A percentile compares a stretch with the other conserved stretches of the same genome.
phyloP scores from a whole-genome alignment of 2,329 filamentous ascomycete genomes.

The Trichoderma guizhouense region DNA sequence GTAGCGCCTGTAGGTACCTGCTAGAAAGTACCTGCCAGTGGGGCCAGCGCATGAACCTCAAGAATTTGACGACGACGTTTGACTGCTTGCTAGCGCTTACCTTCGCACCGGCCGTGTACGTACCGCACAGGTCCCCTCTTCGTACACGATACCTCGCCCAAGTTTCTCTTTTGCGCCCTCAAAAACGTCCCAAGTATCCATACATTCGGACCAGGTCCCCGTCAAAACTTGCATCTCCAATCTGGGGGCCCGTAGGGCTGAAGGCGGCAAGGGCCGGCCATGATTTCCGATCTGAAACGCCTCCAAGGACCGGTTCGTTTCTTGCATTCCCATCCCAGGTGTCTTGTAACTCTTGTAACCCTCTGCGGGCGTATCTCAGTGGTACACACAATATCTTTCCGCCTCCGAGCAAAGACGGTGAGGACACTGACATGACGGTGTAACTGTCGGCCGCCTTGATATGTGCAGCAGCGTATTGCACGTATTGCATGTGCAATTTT shows the following conservation, averaged over 20 bases:
- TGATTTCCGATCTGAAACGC: not conserved
- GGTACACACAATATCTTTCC: not conserved
- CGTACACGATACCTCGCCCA: constrained; percentile 15
- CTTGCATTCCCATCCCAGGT: not conserved
- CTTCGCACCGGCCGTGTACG: not conserved
- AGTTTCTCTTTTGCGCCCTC: not conserved
- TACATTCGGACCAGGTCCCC: constrained; percentile 4
- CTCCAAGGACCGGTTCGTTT: not conserved
- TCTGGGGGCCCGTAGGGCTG: constrained; percentile 14
- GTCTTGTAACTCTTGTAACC: not conserved
- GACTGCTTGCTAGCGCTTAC: not conserved
- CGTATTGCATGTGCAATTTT: not conserved
- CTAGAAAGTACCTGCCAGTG: not conserved
- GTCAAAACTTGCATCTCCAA: not conserved
- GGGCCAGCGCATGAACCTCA: not conserved
- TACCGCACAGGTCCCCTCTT: not conserved
- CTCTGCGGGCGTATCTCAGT: not conserved
- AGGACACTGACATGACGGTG: not conserved
- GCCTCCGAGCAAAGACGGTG: not conserved
- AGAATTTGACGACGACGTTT: not conserved
- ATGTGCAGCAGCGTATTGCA: not conserved
- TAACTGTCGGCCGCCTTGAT: not conserved
- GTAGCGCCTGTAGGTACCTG: not conserved
- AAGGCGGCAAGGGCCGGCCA: constrained; percentile 1
- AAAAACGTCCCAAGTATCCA: not conserved